Conservation (phyloP, 768 basidiomycete genomes). For the Podaxis carcinomalis region DNA sequence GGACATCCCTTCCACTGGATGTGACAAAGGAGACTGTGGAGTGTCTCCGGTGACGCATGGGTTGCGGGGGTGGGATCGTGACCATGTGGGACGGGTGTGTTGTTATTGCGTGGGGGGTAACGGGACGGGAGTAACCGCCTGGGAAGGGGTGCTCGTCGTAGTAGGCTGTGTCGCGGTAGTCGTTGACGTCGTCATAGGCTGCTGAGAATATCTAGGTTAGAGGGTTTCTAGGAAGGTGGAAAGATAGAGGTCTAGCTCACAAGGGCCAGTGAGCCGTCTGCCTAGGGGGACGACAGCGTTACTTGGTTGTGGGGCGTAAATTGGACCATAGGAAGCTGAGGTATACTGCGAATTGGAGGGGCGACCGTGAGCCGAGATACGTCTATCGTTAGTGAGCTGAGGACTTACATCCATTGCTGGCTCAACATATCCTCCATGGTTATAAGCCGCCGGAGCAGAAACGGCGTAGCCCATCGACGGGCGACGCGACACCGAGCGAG, state of each 20-base stretch:
- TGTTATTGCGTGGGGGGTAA: not conserved
- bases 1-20: not conserved
- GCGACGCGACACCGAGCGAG: conserved; percentile 31
- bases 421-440: conserved; percentile 38
- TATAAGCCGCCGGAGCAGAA: conserved; percentile 22
- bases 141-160: conserved; percentile 38
- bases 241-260: conserved; percentile 23
- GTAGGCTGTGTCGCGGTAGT: conserved; percentile 48
- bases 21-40: conserved; percentile 46
- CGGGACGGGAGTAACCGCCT: conserved; percentile 22
- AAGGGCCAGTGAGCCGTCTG: conserved; percentile 36
- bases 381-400: not conserved
- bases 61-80: conserved; percentile 21
- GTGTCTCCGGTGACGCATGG: conserved; percentile 39
- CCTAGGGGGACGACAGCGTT: conserved; percentile 31
- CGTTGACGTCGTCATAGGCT: conserved; percentile 50
- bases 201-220: conserved; percentile 25
- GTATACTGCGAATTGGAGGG: conserved; percentile 30
- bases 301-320: conserved; percentile 37
- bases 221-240: not conserved
- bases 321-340: conserved; percentile 37
- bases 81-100: conserved; percentile 24
- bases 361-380: conserved; percentile 7
- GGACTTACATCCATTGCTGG: conserved; percentile 37
- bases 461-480: conserved; percentile 33